A percentile compares a stretch with the other conserved stretches of the same genome.
phyloP scores from a whole-genome alignment of 805 yeast species.

The Cyberlindnera mycetangii region DNA sequence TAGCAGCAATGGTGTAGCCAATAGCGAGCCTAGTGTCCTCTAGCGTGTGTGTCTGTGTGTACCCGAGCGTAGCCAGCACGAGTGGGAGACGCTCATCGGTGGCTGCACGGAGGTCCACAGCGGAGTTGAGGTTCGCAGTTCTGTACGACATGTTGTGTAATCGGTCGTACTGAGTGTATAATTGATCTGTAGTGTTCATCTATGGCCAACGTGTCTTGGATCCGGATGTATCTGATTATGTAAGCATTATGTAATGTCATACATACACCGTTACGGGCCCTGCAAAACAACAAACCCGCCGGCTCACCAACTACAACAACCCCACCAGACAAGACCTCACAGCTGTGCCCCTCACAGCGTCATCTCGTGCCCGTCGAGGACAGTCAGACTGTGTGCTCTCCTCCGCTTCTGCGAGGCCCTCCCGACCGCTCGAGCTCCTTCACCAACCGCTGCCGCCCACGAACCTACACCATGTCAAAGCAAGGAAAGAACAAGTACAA shows the following conservation, averaged over 20 bases:
- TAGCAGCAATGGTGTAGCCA: conserved; percentile 46
- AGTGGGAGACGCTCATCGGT: conserved; percentile 18
- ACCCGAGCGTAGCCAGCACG: conserved; percentile 33
- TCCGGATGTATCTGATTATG: too few relatives aligned
- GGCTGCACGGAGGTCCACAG: conserved; percentile 10
- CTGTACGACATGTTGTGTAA: conserved; percentile 29
- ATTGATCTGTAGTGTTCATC: background rate
- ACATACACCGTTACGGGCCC: too few relatives aligned
- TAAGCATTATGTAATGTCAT: too few relatives aligned
- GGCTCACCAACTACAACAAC: too few relatives aligned
- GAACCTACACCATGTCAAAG: background rate
- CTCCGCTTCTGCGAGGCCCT: background rate
- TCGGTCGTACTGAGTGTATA: background rate
- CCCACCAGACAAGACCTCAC: too few relatives aligned
- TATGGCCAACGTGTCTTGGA: too few relatives aligned
- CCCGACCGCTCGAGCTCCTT: too few relatives aligned
- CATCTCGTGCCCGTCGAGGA: too few relatives aligned
- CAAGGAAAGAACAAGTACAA: conserved; percentile 17
- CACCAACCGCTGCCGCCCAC: background rate
- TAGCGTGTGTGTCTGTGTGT: conserved; percentile 38
- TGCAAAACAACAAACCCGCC: too few relatives aligned
- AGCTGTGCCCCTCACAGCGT: too few relatives aligned
- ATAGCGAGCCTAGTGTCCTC: conserved; percentile 47
- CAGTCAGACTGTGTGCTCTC: too few relatives aligned
- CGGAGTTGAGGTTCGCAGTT: conserved; percentile 39